Percentiles rank a stretch among this genome's conserved stretches.
These are phyloP conservation scores for Trifolium repens DNA, from an alignment of 306 rosid species.

Conservation along the genomic window DNA sequence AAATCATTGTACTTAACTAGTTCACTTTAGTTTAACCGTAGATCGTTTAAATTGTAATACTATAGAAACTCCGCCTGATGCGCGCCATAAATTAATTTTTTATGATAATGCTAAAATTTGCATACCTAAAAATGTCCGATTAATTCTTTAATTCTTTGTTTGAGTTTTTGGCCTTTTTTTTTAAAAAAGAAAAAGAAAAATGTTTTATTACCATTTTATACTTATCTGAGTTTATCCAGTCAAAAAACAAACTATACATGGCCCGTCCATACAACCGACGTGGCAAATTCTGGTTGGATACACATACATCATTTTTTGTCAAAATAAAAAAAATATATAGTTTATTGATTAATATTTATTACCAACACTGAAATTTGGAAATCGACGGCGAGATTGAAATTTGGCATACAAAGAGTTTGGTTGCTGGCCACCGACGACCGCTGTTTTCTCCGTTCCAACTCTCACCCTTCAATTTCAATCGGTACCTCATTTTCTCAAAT, in stretches of 20 bases:
- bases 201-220: no score
- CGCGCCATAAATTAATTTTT: no score
- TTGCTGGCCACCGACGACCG: slow-evolving; percentile 18
- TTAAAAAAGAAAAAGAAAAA: no score
- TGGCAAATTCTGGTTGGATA: slow-evolving; percentile 52
- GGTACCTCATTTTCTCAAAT: slow-evolving; percentile 14
- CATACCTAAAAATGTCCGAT: no score
- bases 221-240: no score
- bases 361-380: slow-evolving; percentile 1
- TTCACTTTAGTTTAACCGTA: no score
- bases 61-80: no score
- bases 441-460: slow-evolving; percentile 6
- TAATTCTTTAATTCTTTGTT: no score
- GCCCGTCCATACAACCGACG: slow-evolving; percentile 29
- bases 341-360: not conserved
- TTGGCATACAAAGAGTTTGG: not conserved
- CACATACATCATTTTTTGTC: slow-evolving; percentile 48
- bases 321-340: not conserved
- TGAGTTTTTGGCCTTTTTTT: no score
- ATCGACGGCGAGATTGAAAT: slow-evolving; percentile 23
- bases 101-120: no score
- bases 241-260: not conserved
- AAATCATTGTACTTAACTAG: no score
- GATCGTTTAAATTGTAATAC: no score
- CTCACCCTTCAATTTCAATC: not conserved